These are phyloP conservation scores for Arachnomyces sp. DNA, from an alignment of 2,329 filamentous ascomycete species.

Conservation along the genomic window DNA sequence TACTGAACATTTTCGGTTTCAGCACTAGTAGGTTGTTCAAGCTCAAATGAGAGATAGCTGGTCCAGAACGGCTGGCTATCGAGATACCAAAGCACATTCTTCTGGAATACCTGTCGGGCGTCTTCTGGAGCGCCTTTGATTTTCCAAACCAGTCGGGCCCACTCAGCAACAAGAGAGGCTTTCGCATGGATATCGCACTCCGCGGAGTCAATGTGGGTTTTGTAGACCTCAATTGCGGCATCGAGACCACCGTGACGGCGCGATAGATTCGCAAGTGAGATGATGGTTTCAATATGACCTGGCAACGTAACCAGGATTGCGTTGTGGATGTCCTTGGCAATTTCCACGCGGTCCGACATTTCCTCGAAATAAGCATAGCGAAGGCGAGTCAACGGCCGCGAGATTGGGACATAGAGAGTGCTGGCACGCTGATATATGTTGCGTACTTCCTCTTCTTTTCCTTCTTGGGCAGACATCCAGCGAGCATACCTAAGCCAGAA, in stretches of 20 bases:
- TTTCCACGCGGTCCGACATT: conserved; percentile 63
- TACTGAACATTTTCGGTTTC: conserved; percentile 58
- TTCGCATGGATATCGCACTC: conserved; percentile 70
- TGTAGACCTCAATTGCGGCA: conserved; percentile 74
- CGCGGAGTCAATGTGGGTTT: conserved; percentile 66
- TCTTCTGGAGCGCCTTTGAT: conserved; percentile 71
- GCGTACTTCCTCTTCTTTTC: conserved; percentile 80
- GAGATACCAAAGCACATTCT: conserved; percentile 73
- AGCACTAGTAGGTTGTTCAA: conserved; percentile 65
- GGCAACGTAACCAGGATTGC: conserved; percentile 69
- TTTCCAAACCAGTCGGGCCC: conserved; percentile 81
- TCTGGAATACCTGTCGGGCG: conserved; percentile 72
- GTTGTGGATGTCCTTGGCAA: conserved; percentile 76
- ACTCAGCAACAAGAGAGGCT: conserved; percentile 78
- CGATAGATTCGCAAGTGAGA: conserved; percentile 78
- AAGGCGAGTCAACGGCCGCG: conserved; percentile 70
- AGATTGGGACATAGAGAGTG: conserved; percentile 77
- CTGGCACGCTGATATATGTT: conserved; percentile 86
- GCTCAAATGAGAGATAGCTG: conserved; percentile 80
- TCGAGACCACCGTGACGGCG: conserved; percentile 76
- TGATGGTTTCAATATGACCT: conserved; percentile 75
- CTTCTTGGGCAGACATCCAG: conserved; percentile 78
- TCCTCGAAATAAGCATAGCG: conserved; percentile 96
- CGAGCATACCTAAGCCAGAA: conserved; percentile 96
- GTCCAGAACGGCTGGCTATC: conserved; percentile 86